These are phyloP conservation scores for Chaetomium globosum DNA, from an alignment of 2,329 filamentous ascomycete genomes.

Conservation along the genomic window DNA sequence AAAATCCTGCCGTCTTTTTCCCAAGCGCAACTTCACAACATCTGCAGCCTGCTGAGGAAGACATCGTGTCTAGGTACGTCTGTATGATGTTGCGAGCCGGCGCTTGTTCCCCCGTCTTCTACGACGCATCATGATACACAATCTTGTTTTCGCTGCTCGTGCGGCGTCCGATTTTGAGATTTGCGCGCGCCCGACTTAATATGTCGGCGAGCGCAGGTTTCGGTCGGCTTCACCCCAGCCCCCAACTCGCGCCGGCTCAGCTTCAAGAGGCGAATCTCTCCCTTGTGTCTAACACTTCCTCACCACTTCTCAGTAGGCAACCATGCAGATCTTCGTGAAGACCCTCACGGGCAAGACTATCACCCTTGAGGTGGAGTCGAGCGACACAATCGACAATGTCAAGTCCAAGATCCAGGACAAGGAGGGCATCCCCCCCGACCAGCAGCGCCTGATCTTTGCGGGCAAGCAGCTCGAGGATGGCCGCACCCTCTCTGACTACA, in stretches of 20 bases:
- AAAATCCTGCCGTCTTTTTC: slow-evolving; percentile 36
- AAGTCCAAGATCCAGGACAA: slow-evolving; percentile 99
- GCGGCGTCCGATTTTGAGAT: slow-evolving; percentile 21
- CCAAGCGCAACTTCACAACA: slow-evolving; percentile 47
- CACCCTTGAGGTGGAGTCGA: slow-evolving; percentile 99
- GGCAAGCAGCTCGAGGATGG: slow-evolving; percentile 99
- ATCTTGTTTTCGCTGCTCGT: slow-evolving; percentile 33
- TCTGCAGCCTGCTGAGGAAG: slow-evolving; percentile 66
- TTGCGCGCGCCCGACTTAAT: slow-evolving; percentile 17
- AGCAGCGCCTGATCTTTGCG: slow-evolving; percentile 99
- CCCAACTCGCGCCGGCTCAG: slow-evolving; percentile 15
- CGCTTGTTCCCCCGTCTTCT: slow-evolving; percentile 30
- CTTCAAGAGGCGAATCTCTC: slow-evolving; percentile 23
- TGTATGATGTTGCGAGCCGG: slow-evolving; percentile 51
- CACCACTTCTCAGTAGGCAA: slow-evolving; percentile 55
- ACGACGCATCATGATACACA: slow-evolving; percentile 40
- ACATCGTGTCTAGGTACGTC: slow-evolving; percentile 67
- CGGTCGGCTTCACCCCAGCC: slow-evolving; percentile 5
- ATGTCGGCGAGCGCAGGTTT: slow-evolving; percentile 18
- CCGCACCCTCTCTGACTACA: slow-evolving; percentile 99
- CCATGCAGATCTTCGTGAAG: slow-evolving; percentile 78
- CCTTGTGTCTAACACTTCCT: slow-evolving; percentile 46
- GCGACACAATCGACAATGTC: slow-evolving; percentile 99
- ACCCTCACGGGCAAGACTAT: slow-evolving; percentile 99
- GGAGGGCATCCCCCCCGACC: slow-evolving; percentile 98